These are phyloP conservation scores for Nothophaeocryptopus gaeumannii DNA, from an alignment of 2,329 filamentous ascomycete species.

Conservation along the genomic window DNA sequence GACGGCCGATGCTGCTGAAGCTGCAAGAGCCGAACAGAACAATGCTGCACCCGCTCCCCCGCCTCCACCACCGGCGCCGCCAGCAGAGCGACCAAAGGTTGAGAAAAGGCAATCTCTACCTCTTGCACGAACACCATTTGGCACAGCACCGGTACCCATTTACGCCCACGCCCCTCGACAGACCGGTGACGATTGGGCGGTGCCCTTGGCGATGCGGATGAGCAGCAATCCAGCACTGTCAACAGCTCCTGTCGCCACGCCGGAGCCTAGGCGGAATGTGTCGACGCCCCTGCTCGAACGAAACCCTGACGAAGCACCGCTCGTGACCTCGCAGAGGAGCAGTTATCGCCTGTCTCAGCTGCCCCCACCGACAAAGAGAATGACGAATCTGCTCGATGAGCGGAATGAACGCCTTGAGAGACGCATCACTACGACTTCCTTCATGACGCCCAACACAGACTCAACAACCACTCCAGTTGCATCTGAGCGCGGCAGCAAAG, in stretches of 20 bases:
- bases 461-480: slow-evolving; percentile 17
- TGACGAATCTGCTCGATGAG: slow-evolving; percentile 51
- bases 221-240: slow-evolving; percentile 20
- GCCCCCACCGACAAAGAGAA: slow-evolving; percentile 21
- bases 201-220: slow-evolving; percentile 19
- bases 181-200: slow-evolving; percentile 20
- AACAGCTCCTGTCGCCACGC: slow-evolving; percentile 12
- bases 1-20: slow-evolving; percentile 46
- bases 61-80: slow-evolving; percentile 13
- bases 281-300: slow-evolving; percentile 6
- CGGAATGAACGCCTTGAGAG: slow-evolving; percentile 53
- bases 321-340: no score
- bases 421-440: slow-evolving; percentile 38
- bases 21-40: slow-evolving; percentile 32
- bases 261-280: background rate
- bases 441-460: slow-evolving; percentile 35
- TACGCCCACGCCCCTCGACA: slow-evolving; percentile 9
- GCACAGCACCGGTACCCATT: slow-evolving; percentile 8
- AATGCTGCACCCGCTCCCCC: slow-evolving; percentile 23
- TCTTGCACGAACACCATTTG: slow-evolving; percentile 10
- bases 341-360: slow-evolving; percentile 14
- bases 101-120: slow-evolving; percentile 7
- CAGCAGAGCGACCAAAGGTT: slow-evolving; percentile 1
- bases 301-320: slow-evolving; percentile 2
- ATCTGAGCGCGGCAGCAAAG: slow-evolving; percentile 2